Conservation (phyloP, 106 monocot species). For the Phalaenopsis aphrodite region DNA sequence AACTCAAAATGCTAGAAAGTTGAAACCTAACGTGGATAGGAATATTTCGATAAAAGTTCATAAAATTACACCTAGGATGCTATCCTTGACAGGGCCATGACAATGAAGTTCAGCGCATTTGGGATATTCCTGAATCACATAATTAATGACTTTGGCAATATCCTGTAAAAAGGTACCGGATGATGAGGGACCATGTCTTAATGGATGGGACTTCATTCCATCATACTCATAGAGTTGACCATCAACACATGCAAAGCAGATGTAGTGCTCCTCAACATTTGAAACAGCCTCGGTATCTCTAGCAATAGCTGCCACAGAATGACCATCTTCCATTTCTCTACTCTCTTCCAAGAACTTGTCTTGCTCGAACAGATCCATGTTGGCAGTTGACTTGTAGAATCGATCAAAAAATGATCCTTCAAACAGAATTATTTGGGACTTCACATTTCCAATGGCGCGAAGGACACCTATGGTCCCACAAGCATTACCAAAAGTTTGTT, state of each 20-base stretch:
- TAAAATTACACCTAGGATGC: neutral
- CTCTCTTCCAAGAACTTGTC: conserved; percentile 79
- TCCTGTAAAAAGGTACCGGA: conserved; percentile 20
- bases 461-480: conserved; percentile 73
- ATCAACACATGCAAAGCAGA: too few relatives aligned
- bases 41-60: neutral
- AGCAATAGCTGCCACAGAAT: conserved; percentile 80
- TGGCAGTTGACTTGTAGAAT: conserved; percentile 67
- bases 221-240: too few relatives aligned
- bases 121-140: conserved; percentile 43
- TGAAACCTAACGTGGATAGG: neutral
- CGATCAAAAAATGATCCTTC: conserved; percentile 83
- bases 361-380: conserved; percentile 82
- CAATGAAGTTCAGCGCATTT: conserved; percentile 54
- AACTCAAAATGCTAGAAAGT: neutral
- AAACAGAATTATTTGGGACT: conserved; percentile 44
- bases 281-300: conserved; percentile 58
- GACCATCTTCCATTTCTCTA: conserved; percentile 90
- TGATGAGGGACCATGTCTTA: too few relatives aligned
- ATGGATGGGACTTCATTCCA: too few relatives aligned
- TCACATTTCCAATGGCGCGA: conserved; percentile 67
- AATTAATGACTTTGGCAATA: conserved; percentile 44
- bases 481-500: conserved; percentile 72
- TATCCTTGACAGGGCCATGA: conserved; percentile 56
- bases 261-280: too few relatives aligned